A percentile compares a stretch with the other conserved stretches of the same genome.
These are phyloP conservation scores for Alternaria sp. DNA, from an alignment of 2,329 filamentous ascomycete genomes.

Conservation along the genomic window DNA sequence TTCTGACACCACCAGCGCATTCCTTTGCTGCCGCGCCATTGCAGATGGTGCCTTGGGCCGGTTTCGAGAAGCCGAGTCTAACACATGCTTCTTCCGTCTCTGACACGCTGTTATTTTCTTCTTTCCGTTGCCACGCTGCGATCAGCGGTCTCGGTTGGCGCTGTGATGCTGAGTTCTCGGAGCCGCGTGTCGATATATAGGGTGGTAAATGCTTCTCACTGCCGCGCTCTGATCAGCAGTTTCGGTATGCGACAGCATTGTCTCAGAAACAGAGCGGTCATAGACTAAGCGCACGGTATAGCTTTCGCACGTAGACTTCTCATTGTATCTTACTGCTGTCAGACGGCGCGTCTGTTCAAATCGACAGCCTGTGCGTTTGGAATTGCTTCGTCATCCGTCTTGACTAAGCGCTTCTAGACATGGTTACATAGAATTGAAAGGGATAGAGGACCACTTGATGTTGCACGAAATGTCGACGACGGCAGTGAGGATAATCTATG, in stretches of 20 bases:
- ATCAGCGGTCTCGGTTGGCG: neutral
- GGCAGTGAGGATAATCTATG: no score
- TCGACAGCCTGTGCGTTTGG: neutral
- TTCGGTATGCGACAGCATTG: neutral
- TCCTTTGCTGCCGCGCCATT: neutral
- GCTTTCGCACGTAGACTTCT: neutral
- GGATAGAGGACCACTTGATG: neutral
- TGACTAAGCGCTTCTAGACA: neutral
- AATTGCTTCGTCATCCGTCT: neutral
- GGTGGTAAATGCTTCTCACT: neutral
- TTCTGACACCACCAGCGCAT: neutral
- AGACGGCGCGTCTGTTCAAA: neutral
- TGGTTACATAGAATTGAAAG: neutral
- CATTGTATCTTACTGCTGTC: neutral
- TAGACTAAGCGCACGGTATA: neutral
- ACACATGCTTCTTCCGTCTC: neutral
- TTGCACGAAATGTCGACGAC: neutral
- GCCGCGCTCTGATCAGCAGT: neutral
- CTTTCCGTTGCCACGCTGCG: conserved; percentile 1
- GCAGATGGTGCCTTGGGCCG: neutral
- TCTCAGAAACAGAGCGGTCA: neutral
- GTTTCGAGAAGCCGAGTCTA: neutral
- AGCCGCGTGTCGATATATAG: neutral
- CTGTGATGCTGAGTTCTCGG: neutral
- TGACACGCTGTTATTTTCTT: neutral